Conservation (phyloP, 176 grass and related monocot species). For the Paspalum vaginatum region DNA sequence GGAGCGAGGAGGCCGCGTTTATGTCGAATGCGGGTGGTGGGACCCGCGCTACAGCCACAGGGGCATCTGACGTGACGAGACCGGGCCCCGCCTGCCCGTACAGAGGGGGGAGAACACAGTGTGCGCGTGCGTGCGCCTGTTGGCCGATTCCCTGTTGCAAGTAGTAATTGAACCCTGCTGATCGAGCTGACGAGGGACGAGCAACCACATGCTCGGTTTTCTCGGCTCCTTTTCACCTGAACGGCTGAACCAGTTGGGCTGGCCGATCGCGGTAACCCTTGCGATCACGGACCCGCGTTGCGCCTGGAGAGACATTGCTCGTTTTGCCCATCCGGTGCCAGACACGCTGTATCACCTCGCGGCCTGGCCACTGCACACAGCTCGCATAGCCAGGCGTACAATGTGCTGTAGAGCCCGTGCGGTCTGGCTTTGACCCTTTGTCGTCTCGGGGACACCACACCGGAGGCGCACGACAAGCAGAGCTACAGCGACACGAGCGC, state of each 20-base stretch:
- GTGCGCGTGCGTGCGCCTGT: conserved; percentile 33
- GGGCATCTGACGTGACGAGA: conserved; percentile 33
- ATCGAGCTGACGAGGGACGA: neutral
- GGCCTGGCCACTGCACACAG: neutral
- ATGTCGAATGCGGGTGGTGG: conserved; percentile 22
- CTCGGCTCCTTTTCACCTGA: too few species aligned
- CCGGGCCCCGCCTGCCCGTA: conserved; percentile 32
- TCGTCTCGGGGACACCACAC: neutral
- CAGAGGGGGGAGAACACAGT: conserved; percentile 20
- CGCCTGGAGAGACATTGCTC: neutral
- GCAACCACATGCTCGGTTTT: conserved; percentile 22
- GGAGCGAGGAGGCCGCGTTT: conserved; percentile 11
- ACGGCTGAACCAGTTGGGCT: neutral
- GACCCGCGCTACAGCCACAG: neutral
- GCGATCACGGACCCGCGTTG: neutral
- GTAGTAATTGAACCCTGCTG: neutral
- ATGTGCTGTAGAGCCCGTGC: neutral
- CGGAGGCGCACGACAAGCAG: neutral
- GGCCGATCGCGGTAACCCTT: neutral
- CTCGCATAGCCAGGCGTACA: neutral
- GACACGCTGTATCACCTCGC: neutral
- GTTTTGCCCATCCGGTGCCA: neutral
- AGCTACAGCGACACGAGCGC: conserved; percentile 3
- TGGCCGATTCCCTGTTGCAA: conserved; percentile 17
- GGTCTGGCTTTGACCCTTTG: conserved; percentile 23